Conservation (phyloP, 257 asterid genomes). For the Solanum chaucha region DNA sequence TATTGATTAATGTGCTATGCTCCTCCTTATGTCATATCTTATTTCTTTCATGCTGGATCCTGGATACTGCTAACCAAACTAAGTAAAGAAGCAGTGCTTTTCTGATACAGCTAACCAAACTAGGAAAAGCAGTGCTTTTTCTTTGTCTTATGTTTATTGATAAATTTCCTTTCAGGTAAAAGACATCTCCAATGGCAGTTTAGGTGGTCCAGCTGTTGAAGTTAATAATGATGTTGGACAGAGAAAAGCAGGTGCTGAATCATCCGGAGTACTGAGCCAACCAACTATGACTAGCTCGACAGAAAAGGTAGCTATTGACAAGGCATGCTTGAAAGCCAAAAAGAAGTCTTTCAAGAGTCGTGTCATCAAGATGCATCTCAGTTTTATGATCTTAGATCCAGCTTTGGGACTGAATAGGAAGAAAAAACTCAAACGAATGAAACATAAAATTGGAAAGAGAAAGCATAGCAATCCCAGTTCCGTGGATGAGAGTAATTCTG, state of each 20-base stretch:
- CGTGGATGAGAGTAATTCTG: slow-evolving; percentile 17
- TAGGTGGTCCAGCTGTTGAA: slow-evolving; percentile 6
- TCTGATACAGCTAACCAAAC: no score
- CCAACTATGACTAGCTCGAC: neutral
- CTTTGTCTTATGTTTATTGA: neutral
- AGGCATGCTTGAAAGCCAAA: slow-evolving; percentile 17
- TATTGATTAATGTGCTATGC: neutral
- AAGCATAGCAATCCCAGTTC: slow-evolving; percentile 6
- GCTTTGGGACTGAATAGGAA: slow-evolving; percentile 34
- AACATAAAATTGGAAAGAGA: slow-evolving; percentile 8
- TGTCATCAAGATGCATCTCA: slow-evolving; percentile 24
- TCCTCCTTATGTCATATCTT: neutral
- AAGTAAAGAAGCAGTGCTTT: no score
- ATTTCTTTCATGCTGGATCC: neutral
- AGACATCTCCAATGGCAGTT: slow-evolving; percentile 11
- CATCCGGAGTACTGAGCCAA: neutral
- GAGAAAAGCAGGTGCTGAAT: slow-evolving; percentile 2
- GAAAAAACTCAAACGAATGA: slow-evolving; percentile 30
- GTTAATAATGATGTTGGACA: slow-evolving; percentile 11
- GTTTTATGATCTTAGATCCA: slow-evolving; percentile 57
- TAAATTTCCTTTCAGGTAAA: slow-evolving; percentile 24
- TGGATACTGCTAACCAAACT: neutral
- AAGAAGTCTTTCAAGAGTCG: slow-evolving; percentile 35
- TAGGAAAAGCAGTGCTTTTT: neutral
- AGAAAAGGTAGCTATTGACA: slow-evolving; percentile 8